Percentiles rank a stretch among this genome's conserved stretches.
phyloP scores from a whole-genome alignment of 139 green algal genomes.

The Zygnema cylindricum region DNA sequence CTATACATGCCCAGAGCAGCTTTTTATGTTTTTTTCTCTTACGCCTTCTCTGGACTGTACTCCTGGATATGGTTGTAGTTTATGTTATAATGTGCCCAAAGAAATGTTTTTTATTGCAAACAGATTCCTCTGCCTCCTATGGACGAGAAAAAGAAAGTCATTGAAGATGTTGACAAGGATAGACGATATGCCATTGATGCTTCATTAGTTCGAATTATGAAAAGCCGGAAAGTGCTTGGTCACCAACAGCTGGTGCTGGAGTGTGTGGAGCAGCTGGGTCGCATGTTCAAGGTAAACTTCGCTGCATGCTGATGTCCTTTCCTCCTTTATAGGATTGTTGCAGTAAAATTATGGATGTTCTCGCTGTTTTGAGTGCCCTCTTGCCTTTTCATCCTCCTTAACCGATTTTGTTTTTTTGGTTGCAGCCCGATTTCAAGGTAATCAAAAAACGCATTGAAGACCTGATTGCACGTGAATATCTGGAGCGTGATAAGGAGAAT shows the following conservation, averaged over 20 bases:
- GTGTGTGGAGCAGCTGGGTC: slow-evolving; percentile 92
- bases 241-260: slow-evolving; percentile 94
- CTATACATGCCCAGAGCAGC: too few relatives aligned
- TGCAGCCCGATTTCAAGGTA: slow-evolving; percentile 88
- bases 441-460: slow-evolving; percentile 98
- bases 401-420: too few relatives aligned
- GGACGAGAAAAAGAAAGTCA: slow-evolving; percentile 92
- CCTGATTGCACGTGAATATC: slow-evolving; percentile 93
- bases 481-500: slow-evolving; percentile 86
- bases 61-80: too few relatives aligned
- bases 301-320: too few relatives aligned
- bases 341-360: too few relatives aligned
- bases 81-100: too few relatives aligned
- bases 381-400: too few relatives aligned
- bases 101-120: too few relatives aligned
- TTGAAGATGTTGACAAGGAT: slow-evolving; percentile 96
- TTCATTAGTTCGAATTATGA: slow-evolving; percentile 91
- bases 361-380: too few relatives aligned
- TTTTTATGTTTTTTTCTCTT: too few relatives aligned
- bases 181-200: slow-evolving; percentile 84
- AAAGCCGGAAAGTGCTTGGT: slow-evolving; percentile 84
- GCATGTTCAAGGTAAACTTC: slow-evolving; percentile 86
- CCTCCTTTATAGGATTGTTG: too few relatives aligned
- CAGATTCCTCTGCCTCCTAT: slow-evolving; percentile 75
- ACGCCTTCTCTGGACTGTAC: too few relatives aligned